Evolutionary conservation across 1,284 basidiomycete species (phyloP).

Genomic region (Microbotryomycetes sp.): DNA sequence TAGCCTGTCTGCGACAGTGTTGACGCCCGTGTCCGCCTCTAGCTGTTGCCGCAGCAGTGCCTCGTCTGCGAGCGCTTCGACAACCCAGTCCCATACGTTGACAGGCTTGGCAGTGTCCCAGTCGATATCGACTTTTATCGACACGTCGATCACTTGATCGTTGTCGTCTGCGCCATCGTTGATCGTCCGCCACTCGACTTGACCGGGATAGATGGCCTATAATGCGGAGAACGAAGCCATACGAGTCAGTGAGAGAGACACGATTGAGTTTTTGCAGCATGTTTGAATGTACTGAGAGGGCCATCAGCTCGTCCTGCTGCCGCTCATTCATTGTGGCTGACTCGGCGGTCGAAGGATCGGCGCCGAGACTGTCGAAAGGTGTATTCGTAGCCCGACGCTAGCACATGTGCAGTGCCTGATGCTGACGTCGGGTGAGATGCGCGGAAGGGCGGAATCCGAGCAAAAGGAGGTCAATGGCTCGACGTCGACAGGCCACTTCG

Average conservation of each 20-base stretch:
- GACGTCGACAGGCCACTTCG: too few relatives aligned
- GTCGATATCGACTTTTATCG: neutral
- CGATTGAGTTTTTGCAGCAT: too few relatives aligned
- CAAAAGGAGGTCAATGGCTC: too few relatives aligned
- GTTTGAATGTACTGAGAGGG: neutral
- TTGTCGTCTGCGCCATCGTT: neutral
- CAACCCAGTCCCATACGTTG: neutral
- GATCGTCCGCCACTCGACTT: neutral
- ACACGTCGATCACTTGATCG: neutral
- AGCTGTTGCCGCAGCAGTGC: neutral
- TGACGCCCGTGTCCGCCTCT: neutral
- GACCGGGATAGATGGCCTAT: neutral
- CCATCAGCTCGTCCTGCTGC: neutral
- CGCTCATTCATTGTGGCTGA: neutral
- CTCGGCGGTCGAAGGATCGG: too few relatives aligned
- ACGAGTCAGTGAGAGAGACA: too few relatives aligned
- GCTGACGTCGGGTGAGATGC: too few relatives aligned
- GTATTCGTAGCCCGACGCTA: too few relatives aligned
- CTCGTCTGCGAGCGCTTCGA: neutral
- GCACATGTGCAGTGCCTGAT: too few relatives aligned
- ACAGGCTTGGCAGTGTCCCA: neutral
- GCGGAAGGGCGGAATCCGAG: too few relatives aligned
- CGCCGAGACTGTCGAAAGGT: too few relatives aligned
- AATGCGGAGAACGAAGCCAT: neutral
- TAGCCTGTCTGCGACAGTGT: too few relatives aligned